Conservation (phyloP, 2,329 filamentous ascomycete genomes). For the Dactylellina cionopaga region DNA sequence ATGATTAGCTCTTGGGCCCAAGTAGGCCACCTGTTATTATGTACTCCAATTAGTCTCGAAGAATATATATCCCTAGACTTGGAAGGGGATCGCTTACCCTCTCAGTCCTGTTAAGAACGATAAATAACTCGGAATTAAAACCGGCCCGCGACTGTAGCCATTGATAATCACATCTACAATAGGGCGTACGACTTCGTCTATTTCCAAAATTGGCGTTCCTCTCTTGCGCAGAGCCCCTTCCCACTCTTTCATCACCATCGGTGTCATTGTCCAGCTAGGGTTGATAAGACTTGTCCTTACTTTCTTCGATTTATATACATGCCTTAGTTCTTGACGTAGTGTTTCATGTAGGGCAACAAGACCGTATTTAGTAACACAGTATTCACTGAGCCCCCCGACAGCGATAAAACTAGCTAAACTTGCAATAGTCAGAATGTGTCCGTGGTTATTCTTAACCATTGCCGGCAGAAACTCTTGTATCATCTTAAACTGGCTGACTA, state of each 20-base stretch:
- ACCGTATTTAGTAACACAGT: conserved; percentile 73
- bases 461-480: conserved; percentile 73
- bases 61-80: too few relatives aligned
- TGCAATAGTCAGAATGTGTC: conserved; percentile 76
- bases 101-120: background rate
- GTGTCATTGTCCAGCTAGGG: conserved; percentile 70
- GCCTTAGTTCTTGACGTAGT: conserved; percentile 68
- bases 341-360: conserved; percentile 75
- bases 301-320: conserved; percentile 70
- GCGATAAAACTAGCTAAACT: conserved; percentile 71
- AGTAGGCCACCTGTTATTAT: too few relatives aligned
- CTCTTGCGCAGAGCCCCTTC: background rate
- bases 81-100: background rate
- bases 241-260: conserved; percentile 9
- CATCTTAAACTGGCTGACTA: conserved; percentile 73
- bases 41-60: too few relatives aligned
- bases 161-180: conserved; percentile 6
- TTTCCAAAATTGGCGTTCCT: background rate
- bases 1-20: too few relatives aligned
- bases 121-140: background rate
- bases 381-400: conserved; percentile 73
- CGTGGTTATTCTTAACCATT: conserved; percentile 73
- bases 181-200: background rate
- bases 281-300: conserved; percentile 73
- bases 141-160: background rate